phyloP scores from a whole-genome alignment of 2,329 filamentous ascomycete species.

The Blastomyces gilchristii region DNA sequence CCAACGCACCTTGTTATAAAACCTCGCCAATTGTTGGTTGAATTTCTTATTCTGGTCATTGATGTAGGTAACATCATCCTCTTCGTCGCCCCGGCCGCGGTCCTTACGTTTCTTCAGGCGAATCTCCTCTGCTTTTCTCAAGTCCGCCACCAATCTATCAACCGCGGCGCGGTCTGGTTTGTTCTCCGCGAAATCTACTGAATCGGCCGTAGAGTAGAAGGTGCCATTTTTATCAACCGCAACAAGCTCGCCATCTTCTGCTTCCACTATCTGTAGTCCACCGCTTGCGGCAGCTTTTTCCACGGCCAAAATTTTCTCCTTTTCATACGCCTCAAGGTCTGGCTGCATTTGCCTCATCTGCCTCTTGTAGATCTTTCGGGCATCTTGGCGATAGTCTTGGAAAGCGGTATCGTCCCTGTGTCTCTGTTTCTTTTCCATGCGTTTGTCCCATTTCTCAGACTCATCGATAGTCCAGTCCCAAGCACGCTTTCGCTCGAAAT shows the following conservation, averaged over 20 bases:
- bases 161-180: constrained; percentile 79
- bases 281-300: constrained; percentile 76
- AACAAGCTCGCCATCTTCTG: constrained; percentile 86
- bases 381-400: constrained; percentile 76
- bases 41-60: constrained; percentile 99
- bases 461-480: constrained; percentile 99
- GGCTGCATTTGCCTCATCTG: constrained; percentile 69
- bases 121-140: constrained; percentile 79
- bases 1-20: constrained; percentile 72
- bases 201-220: constrained; percentile 83
- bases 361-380: constrained; percentile 85
- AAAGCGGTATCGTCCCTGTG: constrained; percentile 81
- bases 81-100: constrained; percentile 68
- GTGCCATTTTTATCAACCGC: constrained; percentile 84
- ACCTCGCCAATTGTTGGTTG: constrained; percentile 89
- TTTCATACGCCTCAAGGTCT: constrained; percentile 74
- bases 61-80: constrained; percentile 93
- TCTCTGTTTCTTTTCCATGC: constrained; percentile 72
- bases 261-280: constrained; percentile 86
- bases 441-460: constrained; percentile 85
- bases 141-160: constrained; percentile 74
- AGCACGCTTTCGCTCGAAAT: constrained; percentile 94
- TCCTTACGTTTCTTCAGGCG: constrained; percentile 78
- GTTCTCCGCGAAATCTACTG: constrained; percentile 69
- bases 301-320: constrained; percentile 73